These are phyloP conservation scores for Calocybe gangraenosa DNA, from an alignment of 768 basidiomycete species.

Conservation along the genomic window DNA sequence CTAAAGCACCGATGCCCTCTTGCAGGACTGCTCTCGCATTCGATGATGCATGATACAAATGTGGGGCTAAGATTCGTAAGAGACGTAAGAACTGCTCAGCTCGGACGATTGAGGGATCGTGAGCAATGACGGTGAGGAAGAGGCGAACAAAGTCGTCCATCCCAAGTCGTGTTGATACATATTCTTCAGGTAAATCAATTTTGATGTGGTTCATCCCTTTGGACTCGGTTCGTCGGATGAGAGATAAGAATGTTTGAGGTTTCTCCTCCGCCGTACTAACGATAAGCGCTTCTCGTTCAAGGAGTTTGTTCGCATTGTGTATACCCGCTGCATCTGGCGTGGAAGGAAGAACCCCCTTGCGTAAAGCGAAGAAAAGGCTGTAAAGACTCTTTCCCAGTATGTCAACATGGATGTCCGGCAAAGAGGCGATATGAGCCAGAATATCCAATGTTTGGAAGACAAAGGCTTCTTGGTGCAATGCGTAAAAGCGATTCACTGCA, in stretches of 20 bases:
- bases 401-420: constrained; percentile 42
- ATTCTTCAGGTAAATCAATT: constrained; percentile 52
- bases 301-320: constrained; percentile 52
- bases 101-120: constrained; percentile 61
- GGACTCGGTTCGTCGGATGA: constrained; percentile 41
- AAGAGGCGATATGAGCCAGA: constrained; percentile 48
- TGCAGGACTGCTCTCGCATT: constrained; percentile 51
- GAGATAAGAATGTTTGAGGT: constrained; percentile 63
- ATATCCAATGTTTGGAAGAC: constrained; percentile 70
- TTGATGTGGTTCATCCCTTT: constrained; percentile 38
- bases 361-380: constrained; percentile 55
- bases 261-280: constrained; percentile 68
- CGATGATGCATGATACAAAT: constrained; percentile 53
- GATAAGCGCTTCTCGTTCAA: constrained; percentile 71
- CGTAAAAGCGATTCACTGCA: constrained; percentile 66
- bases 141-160: constrained; percentile 67
- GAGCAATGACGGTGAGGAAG: constrained; percentile 76
- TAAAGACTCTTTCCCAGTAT: constrained; percentile 57
- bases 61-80: constrained; percentile 51
- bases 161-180: constrained; percentile 50
- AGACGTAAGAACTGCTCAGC: constrained; percentile 68
- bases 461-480: constrained; percentile 68
- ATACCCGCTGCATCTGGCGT: constrained; percentile 64
- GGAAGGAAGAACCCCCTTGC: constrained; percentile 31
- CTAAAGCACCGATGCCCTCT: constrained; percentile 69